A percentile compares a stretch with the other conserved stretches of the same genome.
These are phyloP conservation scores for Metschnikowia anglica DNA, from an alignment of 805 yeast genomes.

Conservation along the genomic window DNA sequence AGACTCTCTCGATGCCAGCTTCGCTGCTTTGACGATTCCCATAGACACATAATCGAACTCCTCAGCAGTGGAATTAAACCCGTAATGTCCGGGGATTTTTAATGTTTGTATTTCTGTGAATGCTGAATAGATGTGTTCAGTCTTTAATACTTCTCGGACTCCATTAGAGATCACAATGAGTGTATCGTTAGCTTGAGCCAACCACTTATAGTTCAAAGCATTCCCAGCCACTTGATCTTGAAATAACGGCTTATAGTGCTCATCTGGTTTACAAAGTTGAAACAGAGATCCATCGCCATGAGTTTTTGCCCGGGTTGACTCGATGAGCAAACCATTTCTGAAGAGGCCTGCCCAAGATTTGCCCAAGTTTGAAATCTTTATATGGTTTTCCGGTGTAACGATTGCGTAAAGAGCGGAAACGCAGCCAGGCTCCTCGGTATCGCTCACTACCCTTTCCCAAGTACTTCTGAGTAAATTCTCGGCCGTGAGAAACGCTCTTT, in stretches of 20 bases:
- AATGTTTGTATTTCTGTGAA: neutral
- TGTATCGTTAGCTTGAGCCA: neutral
- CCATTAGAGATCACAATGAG: conserved; percentile 5
- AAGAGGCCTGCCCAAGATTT: conserved; percentile 6
- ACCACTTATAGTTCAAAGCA: conserved; percentile 1
- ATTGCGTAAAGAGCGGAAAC: conserved; percentile 1
- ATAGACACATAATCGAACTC: conserved; percentile 2
- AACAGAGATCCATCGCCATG: conserved; percentile 4
- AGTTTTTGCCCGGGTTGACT: neutral
- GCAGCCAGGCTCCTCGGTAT: neutral
- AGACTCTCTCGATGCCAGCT: neutral
- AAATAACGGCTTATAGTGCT: neutral
- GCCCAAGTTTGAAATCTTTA: conserved; percentile 4
- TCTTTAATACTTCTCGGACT: conserved; percentile 1
- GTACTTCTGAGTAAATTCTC: neutral
- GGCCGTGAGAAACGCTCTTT: neutral
- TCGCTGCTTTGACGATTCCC: conserved; percentile 4
- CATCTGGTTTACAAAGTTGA: conserved; percentile 2
- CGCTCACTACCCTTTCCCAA: neutral
- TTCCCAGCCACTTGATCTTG: neutral
- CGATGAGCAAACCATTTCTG: conserved; percentile 1
- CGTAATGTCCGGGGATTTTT: neutral
- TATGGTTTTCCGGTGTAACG: neutral
- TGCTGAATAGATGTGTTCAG: neutral
- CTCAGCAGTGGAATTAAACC: neutral